Conservation (phyloP, 345 rosid species). For the Passiflora organensis region DNA sequence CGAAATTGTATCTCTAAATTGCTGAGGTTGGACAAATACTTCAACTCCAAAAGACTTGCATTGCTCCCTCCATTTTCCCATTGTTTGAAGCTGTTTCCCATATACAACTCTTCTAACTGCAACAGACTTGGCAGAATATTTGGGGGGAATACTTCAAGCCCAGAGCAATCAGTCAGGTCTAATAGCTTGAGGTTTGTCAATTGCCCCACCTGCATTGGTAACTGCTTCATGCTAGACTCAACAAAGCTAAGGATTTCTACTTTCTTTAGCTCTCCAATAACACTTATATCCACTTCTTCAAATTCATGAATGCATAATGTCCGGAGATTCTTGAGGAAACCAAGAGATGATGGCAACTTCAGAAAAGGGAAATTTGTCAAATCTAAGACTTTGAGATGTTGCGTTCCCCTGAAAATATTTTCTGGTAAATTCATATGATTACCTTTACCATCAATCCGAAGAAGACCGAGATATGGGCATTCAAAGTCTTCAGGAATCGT, state of each 20-base stretch:
- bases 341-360: conserved; percentile 2
- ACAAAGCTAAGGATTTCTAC: conserved; percentile 14
- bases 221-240: conserved; percentile 2
- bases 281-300: not conserved
- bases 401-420: conserved; percentile 9
- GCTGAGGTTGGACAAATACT: conserved; percentile 5
- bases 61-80: conserved; percentile 17
- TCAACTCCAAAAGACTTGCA: conserved; percentile 22
- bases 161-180: conserved; percentile 13
- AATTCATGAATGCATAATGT: conserved; percentile 10
- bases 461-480: conserved; percentile 13
- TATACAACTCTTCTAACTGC: conserved; percentile 20
- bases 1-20: not conserved
- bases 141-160: conserved; percentile 17
- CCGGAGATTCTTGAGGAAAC: not conserved
- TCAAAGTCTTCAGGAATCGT: conserved; percentile 14
- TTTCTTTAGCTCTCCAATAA: conserved; percentile 13
- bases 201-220: conserved; percentile 14
- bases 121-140: conserved; percentile 12
- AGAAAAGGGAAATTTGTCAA: not conserved
- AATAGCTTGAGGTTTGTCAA: conserved; percentile 13
- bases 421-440: not conserved
- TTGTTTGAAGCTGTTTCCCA: conserved; percentile 4
- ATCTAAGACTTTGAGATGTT: conserved; percentile 23
- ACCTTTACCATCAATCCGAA: not conserved